Conservation (phyloP, 2,329 filamentous ascomycete species). For the Aureobasidium lini region DNA sequence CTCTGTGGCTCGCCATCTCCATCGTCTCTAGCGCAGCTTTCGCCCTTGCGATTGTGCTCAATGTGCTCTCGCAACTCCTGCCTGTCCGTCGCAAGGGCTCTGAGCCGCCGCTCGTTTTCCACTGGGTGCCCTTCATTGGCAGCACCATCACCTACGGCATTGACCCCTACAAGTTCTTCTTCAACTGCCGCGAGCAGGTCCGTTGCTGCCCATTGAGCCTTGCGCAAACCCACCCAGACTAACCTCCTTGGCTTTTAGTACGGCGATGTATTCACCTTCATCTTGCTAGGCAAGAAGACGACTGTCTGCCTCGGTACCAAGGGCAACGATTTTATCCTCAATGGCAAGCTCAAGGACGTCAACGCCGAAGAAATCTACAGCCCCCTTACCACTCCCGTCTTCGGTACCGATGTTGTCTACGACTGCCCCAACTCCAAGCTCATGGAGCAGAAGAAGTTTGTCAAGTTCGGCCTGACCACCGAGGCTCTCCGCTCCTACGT, state of each 20-base stretch:
- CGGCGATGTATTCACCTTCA: slow-evolving; percentile 83
- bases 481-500: slow-evolving; percentile 72
- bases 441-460: slow-evolving; percentile 96
- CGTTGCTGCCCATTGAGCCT: slow-evolving; percentile 20
- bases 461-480: slow-evolving; percentile 72
- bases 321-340: slow-evolving; percentile 86
- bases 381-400: slow-evolving; percentile 62
- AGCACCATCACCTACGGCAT: slow-evolving; percentile 93
- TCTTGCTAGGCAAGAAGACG: slow-evolving; percentile 81
- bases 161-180: slow-evolving; percentile 85
- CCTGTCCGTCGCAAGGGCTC: slow-evolving; percentile 64
- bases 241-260: slow-evolving; percentile 45
- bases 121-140: slow-evolving; percentile 66
- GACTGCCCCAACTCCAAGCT: slow-evolving; percentile 86
- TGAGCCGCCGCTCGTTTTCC: slow-evolving; percentile 55
- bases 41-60: slow-evolving; percentile 58
- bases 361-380: slow-evolving; percentile 87
- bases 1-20: slow-evolving; percentile 17
- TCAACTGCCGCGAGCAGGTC: slow-evolving; percentile 64
- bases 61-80: slow-evolving; percentile 72
- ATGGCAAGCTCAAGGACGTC: slow-evolving; percentile 83
- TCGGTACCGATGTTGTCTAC: slow-evolving; percentile 81
- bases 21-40: slow-evolving; percentile 41
- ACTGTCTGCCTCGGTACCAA: slow-evolving; percentile 75
- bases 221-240: background rate